Conservation (phyloP, 495 filamentous ascomycete genomes). For the Penicillium daleae region DNA sequence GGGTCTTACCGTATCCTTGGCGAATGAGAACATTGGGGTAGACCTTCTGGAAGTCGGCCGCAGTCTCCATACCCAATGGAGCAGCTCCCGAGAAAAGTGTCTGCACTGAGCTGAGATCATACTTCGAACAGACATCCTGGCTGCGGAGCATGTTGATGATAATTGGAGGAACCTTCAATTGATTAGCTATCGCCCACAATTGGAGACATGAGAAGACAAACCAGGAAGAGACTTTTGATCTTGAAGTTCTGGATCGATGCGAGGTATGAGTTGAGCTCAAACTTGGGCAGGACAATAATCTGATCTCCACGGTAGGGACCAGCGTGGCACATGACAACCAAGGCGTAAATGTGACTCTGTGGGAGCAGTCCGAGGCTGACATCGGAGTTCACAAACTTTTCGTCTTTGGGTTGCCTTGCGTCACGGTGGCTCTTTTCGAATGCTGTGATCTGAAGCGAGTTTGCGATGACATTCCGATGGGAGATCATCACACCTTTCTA, state of each 20-base stretch:
- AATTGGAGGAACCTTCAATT: slow-evolving; percentile 75
- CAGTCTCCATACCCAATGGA: slow-evolving; percentile 79
- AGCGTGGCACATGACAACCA: slow-evolving; percentile 76
- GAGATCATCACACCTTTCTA: slow-evolving; percentile 96
- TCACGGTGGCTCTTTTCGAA: slow-evolving; percentile 57
- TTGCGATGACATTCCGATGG: slow-evolving; percentile 86
- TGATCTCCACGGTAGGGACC: slow-evolving; percentile 76
- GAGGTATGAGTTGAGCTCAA: slow-evolving; percentile 70
- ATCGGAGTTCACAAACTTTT: slow-evolving; percentile 53
- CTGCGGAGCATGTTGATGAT: slow-evolving; percentile 80
- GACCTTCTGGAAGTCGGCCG: slow-evolving; percentile 63
- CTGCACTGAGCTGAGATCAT: slow-evolving; percentile 71
- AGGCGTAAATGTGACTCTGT: slow-evolving; percentile 83
- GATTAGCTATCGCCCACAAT: background rate
- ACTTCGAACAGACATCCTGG: slow-evolving; percentile 62
- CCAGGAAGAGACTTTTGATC: slow-evolving; percentile 70
- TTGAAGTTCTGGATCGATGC: slow-evolving; percentile 72
- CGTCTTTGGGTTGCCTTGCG: slow-evolving; percentile 37
- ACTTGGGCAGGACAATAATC: slow-evolving; percentile 80
- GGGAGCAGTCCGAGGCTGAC: slow-evolving; percentile 75
- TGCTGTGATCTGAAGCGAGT: slow-evolving; percentile 65
- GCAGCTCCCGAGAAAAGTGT: slow-evolving; percentile 81
- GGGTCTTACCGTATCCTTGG: slow-evolving; percentile 75
- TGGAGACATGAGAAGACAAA: slow-evolving; percentile 33
- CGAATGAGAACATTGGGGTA: slow-evolving; percentile 70